Conservation (phyloP, 2,329 filamentous ascomycete species). For the Verticillium albo-atrum region DNA sequence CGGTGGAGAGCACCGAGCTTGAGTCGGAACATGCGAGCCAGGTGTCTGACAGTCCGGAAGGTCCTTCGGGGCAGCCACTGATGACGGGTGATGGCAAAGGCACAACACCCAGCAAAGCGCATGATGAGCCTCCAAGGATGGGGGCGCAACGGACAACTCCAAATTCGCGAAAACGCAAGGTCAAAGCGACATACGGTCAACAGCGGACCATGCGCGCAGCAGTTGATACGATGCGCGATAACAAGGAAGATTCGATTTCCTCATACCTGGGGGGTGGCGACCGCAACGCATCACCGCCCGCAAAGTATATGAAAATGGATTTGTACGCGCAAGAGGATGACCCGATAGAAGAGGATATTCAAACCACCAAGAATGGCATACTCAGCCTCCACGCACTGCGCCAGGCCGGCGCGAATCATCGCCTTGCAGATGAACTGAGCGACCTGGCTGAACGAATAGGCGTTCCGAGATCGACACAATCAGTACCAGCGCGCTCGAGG, state of each 20-base stretch:
- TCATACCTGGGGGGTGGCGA: background rate
- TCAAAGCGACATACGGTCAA: conserved; percentile 10
- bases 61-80: background rate
- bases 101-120: background rate
- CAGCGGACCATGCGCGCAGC: conserved; percentile 29
- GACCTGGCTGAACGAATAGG: conserved; percentile 60
- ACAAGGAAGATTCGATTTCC: conserved; percentile 8
- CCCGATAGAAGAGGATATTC: conserved; percentile 35
- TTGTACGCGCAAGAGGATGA: conserved; percentile 34
- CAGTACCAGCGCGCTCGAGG: conserved; percentile 44
- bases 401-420: conserved; percentile 61
- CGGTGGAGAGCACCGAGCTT: conserved; percentile 4
- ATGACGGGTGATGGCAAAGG: background rate
- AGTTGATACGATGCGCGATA: conserved; percentile 12
- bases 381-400: conserved; percentile 62
- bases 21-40: background rate
- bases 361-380: conserved; percentile 42
- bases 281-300: conserved; percentile 5
- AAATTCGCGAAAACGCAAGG: conserved; percentile 5
- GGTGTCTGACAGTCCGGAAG: background rate
- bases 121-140: conserved; percentile 4
- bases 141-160: conserved; percentile 4
- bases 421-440: conserved; percentile 61
- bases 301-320: conserved; percentile 6
- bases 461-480: conserved; percentile 37